These are phyloP conservation scores for Trichoderma hamatum DNA, from an alignment of 2,329 filamentous ascomycete genomes.

Conservation along the genomic window DNA sequence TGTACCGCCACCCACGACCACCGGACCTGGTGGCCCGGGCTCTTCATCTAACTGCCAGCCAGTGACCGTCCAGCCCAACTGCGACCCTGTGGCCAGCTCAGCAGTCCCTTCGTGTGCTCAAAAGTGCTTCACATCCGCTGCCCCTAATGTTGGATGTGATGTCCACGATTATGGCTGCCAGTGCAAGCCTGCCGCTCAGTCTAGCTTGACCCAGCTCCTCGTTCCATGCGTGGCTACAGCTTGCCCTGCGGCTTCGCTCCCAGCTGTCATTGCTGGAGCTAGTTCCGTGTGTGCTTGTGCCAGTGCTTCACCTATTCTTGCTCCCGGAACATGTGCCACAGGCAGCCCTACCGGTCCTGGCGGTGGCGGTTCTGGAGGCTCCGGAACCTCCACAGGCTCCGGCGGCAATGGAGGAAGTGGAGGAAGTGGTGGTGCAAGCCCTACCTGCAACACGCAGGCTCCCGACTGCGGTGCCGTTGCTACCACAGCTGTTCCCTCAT, in stretches of 20 bases:
- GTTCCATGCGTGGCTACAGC: conserved; percentile 35
- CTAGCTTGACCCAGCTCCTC: conserved; percentile 33
- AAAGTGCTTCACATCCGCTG: conserved; percentile 36
- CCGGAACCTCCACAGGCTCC: neutral
- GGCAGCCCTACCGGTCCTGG: neutral
- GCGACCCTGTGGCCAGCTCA: conserved; percentile 34
- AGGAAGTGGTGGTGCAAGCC: neutral
- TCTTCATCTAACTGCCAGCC: conserved; percentile 9
- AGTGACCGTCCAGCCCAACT: conserved; percentile 29
- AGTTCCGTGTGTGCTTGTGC: conserved; percentile 32
- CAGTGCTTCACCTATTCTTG: conserved; percentile 11
- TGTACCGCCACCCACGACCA: neutral
- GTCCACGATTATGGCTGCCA: conserved; percentile 36
- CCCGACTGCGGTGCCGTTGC: conserved; percentile 36
- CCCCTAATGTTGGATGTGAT: conserved; percentile 35
- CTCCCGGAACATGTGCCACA: conserved; percentile 2
- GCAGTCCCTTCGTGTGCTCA: conserved; percentile 37
- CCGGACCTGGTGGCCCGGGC: neutral
- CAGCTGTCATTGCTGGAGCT: conserved; percentile 34
- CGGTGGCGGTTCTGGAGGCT: neutral
- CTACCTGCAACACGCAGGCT: conserved; percentile 27
- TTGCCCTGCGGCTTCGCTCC: conserved; percentile 31
- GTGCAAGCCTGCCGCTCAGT: conserved; percentile 32
- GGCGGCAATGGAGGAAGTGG: neutral
- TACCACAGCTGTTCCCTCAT: conserved; percentile 34